These are phyloP conservation scores for Geotrichum europaeum DNA, from an alignment of 1,139 yeast species.

Conservation along the genomic window DNA sequence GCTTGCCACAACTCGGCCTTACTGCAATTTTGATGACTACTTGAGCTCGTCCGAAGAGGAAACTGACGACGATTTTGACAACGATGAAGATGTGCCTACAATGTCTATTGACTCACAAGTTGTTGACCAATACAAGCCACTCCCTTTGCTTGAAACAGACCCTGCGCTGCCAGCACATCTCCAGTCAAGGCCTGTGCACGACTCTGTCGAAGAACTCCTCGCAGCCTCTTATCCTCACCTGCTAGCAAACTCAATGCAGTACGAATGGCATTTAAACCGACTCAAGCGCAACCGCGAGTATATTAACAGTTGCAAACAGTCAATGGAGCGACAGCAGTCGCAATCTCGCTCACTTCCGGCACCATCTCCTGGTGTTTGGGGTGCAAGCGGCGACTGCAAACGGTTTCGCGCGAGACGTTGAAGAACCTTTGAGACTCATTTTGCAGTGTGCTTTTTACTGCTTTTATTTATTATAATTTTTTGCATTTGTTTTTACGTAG, in stretches of 20 bases:
- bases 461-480: neutral
- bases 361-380: neutral
- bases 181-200: slow-evolving; percentile 24
- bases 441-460: neutral
- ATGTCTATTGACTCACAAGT: slow-evolving; percentile 18
- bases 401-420: neutral
- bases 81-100: neutral
- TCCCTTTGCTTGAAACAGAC: slow-evolving; percentile 26
- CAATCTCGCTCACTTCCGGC: neutral
- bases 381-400: neutral
- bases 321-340: neutral
- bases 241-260: slow-evolving; percentile 18
- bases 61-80: neutral
- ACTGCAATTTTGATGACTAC: neutral
- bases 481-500: too few species aligned
- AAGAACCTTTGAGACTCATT: neutral
- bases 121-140: slow-evolving; percentile 26
- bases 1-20: slow-evolving; percentile 16
- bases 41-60: neutral
- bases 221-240: slow-evolving; percentile 23
- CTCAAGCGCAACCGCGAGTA: slow-evolving; percentile 23
- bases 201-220: slow-evolving; percentile 24
- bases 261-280: slow-evolving; percentile 23
- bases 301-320: neutral
- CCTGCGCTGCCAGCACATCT: slow-evolving; percentile 25